phyloP scores from a whole-genome alignment of 2,329 filamentous ascomycete genomes.

The Biscogniauxia mediterranea region DNA sequence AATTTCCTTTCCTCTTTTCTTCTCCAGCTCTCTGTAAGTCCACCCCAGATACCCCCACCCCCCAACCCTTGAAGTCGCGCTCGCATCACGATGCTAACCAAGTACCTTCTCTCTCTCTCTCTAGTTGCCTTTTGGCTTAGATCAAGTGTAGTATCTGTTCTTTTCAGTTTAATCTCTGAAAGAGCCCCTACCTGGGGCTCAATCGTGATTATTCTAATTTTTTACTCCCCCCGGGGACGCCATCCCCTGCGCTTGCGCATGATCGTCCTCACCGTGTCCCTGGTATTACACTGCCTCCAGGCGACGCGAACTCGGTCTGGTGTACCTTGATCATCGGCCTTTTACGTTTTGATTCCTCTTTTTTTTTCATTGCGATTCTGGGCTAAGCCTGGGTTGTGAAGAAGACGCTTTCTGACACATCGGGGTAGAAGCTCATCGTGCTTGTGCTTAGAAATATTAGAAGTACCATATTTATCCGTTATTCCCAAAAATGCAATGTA shows the following conservation, averaged over 20 bases:
- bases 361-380: slow-evolving; percentile 59
- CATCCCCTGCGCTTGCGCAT: slow-evolving; percentile 69
- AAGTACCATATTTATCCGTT: too few species aligned
- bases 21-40: slow-evolving; percentile 44
- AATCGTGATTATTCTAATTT: slow-evolving; percentile 89
- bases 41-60: not conserved
- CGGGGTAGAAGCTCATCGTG: too few species aligned
- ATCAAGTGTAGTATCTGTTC: slow-evolving; percentile 55
- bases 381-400: slow-evolving; percentile 51
- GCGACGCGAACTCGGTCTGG: slow-evolving; percentile 71
- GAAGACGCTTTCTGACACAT: slow-evolving; percentile 40
- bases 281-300: slow-evolving; percentile 69
- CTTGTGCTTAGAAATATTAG: too few species aligned
- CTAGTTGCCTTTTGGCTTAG: slow-evolving; percentile 47
- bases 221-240: slow-evolving; percentile 46
- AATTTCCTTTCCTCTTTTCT: slow-evolving; percentile 45
- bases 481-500: too few species aligned
- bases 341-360: too few species aligned
- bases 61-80: too few species aligned
- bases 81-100: not conserved
- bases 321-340: too few species aligned
- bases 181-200: slow-evolving; percentile 40
- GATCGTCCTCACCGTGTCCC: slow-evolving; percentile 63
- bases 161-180: not conserved
- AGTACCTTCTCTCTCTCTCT: not conserved